phyloP scores from a whole-genome alignment of 768 basidiomycete species.

The Pholiota molesta region DNA sequence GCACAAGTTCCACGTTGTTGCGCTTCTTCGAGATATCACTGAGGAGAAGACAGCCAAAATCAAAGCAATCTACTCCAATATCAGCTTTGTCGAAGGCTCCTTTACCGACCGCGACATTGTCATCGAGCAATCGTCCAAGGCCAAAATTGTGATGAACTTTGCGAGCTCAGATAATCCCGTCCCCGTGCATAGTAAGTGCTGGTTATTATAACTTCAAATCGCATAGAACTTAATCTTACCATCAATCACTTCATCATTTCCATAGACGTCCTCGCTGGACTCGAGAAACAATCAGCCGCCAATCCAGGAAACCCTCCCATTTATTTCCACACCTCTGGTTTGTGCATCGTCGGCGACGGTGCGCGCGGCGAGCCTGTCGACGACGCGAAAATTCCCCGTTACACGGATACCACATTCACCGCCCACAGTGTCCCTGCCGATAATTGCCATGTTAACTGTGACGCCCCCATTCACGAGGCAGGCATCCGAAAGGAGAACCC shows the following conservation, averaged over 20 bases:
- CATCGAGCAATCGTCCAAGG: constrained; percentile 35
- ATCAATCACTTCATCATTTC: neutral
- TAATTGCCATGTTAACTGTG: constrained; percentile 26
- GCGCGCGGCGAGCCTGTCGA: constrained; percentile 39
- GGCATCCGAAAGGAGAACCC: constrained; percentile 41
- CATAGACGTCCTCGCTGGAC: constrained; percentile 39
- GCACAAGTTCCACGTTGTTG: constrained; percentile 32
- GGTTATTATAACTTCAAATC: neutral
- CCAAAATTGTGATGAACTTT: constrained; percentile 42
- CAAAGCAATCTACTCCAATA: constrained; percentile 33
- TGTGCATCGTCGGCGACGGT: constrained; percentile 42
- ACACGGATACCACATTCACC: constrained; percentile 41
- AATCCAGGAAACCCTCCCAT: constrained; percentile 41
- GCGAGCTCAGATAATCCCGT: constrained; percentile 42
- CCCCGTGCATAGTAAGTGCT: constrained; percentile 32
- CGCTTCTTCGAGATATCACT: constrained; percentile 38
- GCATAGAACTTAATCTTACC: neutral
- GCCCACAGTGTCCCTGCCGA: constrained; percentile 27
- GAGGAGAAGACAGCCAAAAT: constrained; percentile 31
- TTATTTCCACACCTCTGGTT: constrained; percentile 47
- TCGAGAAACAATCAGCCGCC: constrained; percentile 37
- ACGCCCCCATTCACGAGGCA: constrained; percentile 39
- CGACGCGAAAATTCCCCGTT: constrained; percentile 29
- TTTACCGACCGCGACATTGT: constrained; percentile 40
- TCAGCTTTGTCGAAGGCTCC: constrained; percentile 39